Evolutionary conservation across 148 eudicot genomes (phyloP), one percentile per base, ranked within the genome.

Genomic region (Nepenthes mirabilis): DNA sequence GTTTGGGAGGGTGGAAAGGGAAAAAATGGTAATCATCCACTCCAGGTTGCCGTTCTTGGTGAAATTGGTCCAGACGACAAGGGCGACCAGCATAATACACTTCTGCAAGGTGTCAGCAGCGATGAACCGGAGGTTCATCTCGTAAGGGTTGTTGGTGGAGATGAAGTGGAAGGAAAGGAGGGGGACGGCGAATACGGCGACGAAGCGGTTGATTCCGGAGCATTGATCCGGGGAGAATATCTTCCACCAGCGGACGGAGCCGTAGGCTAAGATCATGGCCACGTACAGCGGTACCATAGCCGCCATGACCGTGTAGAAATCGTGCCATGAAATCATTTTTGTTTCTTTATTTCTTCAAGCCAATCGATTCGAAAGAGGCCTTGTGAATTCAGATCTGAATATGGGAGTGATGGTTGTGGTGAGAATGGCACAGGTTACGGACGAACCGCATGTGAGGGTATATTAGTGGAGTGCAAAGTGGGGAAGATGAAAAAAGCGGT

Each of bases 241-340:
- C 63, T 80, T 77, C 95, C 95, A 87, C 95, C 95, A 87, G 12
- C 85, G 85, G 68, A 87, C 90, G 5, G 90, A 81, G 33, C 95
- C 95, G 69, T 84, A 87, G 45, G 95, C 95, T 5, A 87, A 72
- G 50, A 87, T 82, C 95, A 87, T 87, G 40, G 95, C 90, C 2
- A 87, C 95, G 61, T 87, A 87, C 14, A 87, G 82, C 0, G 95
- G 95, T 6, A 87, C 79, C 77, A 87, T 75, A 50, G 95, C 95
- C 43, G 95, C 65, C 2, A 87, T 14, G 13, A 87, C 95, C n/a
- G 72, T 79, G 75, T 87, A 87, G n/a, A 87, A 66, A 65, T 86
- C 93, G 57, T 86, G 82, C 84, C 86, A 79, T 0, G 80, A 53
- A 11, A 86, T 86, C 93, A 86, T 86, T 9, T 43, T 23, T 23